phyloP scores from a whole-genome alignment of 2,329 filamentous ascomycete species.

The Chrysosporium keratinophilum region DNA sequence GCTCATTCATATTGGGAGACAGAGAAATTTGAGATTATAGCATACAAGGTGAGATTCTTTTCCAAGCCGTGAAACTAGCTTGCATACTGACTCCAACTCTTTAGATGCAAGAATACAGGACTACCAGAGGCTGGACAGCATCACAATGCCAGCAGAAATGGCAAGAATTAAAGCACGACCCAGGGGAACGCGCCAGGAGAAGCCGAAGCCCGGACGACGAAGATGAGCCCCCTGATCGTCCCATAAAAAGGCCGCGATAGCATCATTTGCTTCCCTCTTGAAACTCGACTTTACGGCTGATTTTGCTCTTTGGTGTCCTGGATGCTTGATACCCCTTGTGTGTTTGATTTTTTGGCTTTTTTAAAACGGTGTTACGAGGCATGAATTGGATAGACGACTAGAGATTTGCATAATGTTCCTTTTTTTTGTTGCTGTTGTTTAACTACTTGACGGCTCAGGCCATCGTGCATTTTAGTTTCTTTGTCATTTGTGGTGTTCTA shows the following conservation, averaged over 20 bases:
- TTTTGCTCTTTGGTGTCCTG: constrained; percentile 1
- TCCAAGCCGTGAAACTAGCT: not conserved
- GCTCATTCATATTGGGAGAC: constrained; percentile 31
- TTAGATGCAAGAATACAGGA: constrained; percentile 27
- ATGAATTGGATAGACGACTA: not conserved
- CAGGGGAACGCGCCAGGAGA: not conserved
- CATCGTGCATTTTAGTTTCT: no score
- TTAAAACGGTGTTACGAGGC: constrained; percentile 4
- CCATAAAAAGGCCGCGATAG: constrained; percentile 6
- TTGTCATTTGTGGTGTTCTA: no score
- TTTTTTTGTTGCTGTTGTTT: not conserved
- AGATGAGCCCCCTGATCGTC: constrained; percentile 7
- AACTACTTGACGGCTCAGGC: not conserved
- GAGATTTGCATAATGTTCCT: not conserved
- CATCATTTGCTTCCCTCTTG: not conserved
- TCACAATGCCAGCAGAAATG: constrained; percentile 27
- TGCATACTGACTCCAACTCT: not conserved
- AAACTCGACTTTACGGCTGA: not conserved
- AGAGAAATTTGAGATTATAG: constrained; percentile 32
- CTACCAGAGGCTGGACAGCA: constrained; percentile 26
- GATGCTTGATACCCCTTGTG: constrained; percentile 9
- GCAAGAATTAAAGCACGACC: constrained; percentile 12
- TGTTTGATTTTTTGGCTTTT: not conserved
- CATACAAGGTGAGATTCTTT: constrained; percentile 27
- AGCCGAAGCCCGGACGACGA: constrained; percentile 8